Conservation (phyloP, 2,329 filamentous ascomycete species). For the Aotearoamyces nothofagi region DNA sequence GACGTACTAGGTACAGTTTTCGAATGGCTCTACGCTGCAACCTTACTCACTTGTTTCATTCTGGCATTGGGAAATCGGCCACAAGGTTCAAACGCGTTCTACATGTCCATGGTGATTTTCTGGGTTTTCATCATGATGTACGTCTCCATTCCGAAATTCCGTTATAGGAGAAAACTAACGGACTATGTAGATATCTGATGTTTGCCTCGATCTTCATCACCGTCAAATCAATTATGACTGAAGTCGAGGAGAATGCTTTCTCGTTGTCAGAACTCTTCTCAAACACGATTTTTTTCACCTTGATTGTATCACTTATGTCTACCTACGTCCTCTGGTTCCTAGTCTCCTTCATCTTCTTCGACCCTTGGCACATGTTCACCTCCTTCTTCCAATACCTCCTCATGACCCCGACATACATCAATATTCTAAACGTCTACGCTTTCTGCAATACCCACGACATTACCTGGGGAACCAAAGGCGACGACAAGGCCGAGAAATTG, state of each 20-base stretch:
- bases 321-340: conserved; percentile 91
- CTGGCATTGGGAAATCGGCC: conserved; percentile 88
- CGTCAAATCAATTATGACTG: conserved; percentile 64
- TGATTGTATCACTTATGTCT: conserved; percentile 82
- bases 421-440: conserved; percentile 96
- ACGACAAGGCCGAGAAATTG: conserved; percentile 86
- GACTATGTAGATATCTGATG: conserved; percentile 54
- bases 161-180: too few relatives aligned
- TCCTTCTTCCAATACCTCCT: conserved; percentile 88
- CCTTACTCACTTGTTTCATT: conserved; percentile 88
- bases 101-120: conserved; percentile 96
- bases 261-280: conserved; percentile 60
- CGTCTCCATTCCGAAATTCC: too few relatives aligned
- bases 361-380: conserved; percentile 99
- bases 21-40: conserved; percentile 89
- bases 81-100: conserved; percentile 83
- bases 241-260: conserved; percentile 51
- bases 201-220: conserved; percentile 94
- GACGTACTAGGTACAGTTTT: conserved; percentile 78
- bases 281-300: conserved; percentile 80
- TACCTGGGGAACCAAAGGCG: conserved; percentile 95
- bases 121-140: conserved; percentile 92
- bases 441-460: conserved; percentile 98
- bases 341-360: conserved; percentile 84
- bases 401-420: conserved; percentile 91